Base-by-base conservation (phyloP, 73 alveolate species). In the Breviolum minutum region DNA sequence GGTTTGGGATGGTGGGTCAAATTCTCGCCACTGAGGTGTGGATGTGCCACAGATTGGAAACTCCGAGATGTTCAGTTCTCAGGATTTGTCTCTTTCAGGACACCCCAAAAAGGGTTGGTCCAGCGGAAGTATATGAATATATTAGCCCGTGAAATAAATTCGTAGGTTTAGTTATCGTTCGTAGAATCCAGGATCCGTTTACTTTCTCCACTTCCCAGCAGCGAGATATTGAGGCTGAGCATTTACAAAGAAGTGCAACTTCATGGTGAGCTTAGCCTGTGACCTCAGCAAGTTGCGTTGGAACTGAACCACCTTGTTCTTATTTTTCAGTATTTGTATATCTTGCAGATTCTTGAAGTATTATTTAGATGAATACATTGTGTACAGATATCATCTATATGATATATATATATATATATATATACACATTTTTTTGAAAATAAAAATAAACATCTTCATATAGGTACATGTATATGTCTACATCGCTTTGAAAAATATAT, bases 41-140 rank as follows among this genome's bases (percentile, higher is more conserved):
- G 98, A 92, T 62, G 98, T 92, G 82, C 98, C 98, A 48, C 98
- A 92, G 89, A 92, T 92, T 26, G 98, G 98, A 12, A 92, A 92
- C 91, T 92, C 98, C 24, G 98, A 92, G 98, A 92, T 81, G 98
- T 48, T 0, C 62, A 6, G 94, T 17, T 61, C 74, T 8, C 62
- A n/a, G 77, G 30, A 4, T 7, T 64, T 20, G n/a, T 11, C 54
- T 40, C 66, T 14, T 80, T 6, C 17, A 13, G 88, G 88, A 11
- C 32, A 79, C n/a, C 87, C 26, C n/a, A n/a, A n/a, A 71, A 20
- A 60, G 8, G 5, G 0, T 73, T 40, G 54, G 54, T 40, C 82
- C 54, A 73, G 9, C 17, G 54, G 54, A 12, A 14, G 7, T 73
- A 40, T 19, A 73, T 71, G 40, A 8, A 20, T 5, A n/a, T n/a